Evolutionary conservation across 805 yeast genomes (phyloP).

Genomic region (Candida stauntonica): DNA sequence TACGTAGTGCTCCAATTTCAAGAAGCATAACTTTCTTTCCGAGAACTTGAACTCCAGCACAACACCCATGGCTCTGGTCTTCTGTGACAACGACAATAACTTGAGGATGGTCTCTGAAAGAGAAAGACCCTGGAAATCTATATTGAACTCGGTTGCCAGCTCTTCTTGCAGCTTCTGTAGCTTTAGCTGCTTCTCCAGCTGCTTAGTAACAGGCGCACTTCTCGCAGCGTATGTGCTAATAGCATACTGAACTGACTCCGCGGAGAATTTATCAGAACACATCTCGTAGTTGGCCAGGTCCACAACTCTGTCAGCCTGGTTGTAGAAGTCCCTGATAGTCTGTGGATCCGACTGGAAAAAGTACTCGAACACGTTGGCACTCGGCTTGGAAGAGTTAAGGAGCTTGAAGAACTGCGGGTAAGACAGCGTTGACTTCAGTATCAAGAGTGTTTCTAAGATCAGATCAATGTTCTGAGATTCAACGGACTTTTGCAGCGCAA

Average conservation of each 20-base stretch:
- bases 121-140: slow-evolving; percentile 38
- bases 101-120: slow-evolving; percentile 44
- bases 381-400: slow-evolving; percentile 44
- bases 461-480: slow-evolving; percentile 40
- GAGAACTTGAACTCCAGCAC: slow-evolving; percentile 51
- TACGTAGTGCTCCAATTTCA: slow-evolving; percentile 46
- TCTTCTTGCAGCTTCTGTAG: slow-evolving; percentile 41
- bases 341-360: slow-evolving; percentile 33
- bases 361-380: slow-evolving; percentile 32
- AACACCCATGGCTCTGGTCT: slow-evolving; percentile 42
- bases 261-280: slow-evolving; percentile 14
- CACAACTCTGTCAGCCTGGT: slow-evolving; percentile 56
- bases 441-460: slow-evolving; percentile 50
- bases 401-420: slow-evolving; percentile 66
- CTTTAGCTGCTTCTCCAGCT: slow-evolving; percentile 41
- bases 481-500: slow-evolving; percentile 65
- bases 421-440: slow-evolving; percentile 49
- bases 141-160: slow-evolving; percentile 38
- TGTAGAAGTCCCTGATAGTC: slow-evolving; percentile 48
- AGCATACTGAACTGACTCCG: slow-evolving; percentile 21
- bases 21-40: slow-evolving; percentile 52
- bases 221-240: slow-evolving; percentile 26
- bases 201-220: slow-evolving; percentile 33
- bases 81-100: slow-evolving; percentile 46
- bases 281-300: slow-evolving; percentile 43